Base-by-base conservation (phyloP, 208 protist genomes). In the Crithidia expoeki region DNA sequence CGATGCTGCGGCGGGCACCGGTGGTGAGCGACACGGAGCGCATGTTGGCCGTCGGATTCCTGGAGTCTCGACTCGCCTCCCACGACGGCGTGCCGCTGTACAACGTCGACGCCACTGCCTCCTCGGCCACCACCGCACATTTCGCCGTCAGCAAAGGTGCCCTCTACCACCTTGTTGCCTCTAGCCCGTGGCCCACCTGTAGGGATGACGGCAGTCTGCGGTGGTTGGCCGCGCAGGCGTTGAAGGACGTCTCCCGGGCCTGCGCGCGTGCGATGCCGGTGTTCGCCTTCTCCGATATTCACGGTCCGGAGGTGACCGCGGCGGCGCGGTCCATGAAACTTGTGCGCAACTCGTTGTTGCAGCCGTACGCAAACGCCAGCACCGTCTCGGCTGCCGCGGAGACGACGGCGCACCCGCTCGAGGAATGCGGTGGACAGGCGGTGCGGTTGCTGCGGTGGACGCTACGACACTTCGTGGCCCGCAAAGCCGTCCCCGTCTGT, bases 41-140 rank as follows among this genome's bases (percentile, higher is more conserved):
- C 36, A 84, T 83, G 60, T 61, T 94, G 52, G 81, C 84, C 19
- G 55, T 94, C 2, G 89, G 80, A 42, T 78, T 94, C 11, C 76
- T 94, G 12, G 89, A 94, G 63, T 76, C 72, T 1, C 76, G 79
- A 40, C 58, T 80, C 30, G 51, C 63, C 44, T 71, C 56, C 17
- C 71, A 60, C 32, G 55, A 65, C 28, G 46, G 60, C 17, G 49
- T 40, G 36, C 21, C 34, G 16, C 49, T 16, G 40, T 27, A 46
- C 42, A 38, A 56, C 25, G 21, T 53, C 40, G 21, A 33, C 50
- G 30, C 47, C 40, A 12, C 34, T 51, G 23, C 33, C 33, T 67
- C 61, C 21, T 7, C 65, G 4, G 68, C 75, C 9, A 61, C 40
- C n/a, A 58, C 70, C 10, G 74, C 69, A 44, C 64, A 72, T 58